Evolutionary conservation across 2,329 filamentous ascomycete genomes (phyloP), one percentile per base, ranked within the genome.

Genomic region (Dothistroma septosporum): DNA sequence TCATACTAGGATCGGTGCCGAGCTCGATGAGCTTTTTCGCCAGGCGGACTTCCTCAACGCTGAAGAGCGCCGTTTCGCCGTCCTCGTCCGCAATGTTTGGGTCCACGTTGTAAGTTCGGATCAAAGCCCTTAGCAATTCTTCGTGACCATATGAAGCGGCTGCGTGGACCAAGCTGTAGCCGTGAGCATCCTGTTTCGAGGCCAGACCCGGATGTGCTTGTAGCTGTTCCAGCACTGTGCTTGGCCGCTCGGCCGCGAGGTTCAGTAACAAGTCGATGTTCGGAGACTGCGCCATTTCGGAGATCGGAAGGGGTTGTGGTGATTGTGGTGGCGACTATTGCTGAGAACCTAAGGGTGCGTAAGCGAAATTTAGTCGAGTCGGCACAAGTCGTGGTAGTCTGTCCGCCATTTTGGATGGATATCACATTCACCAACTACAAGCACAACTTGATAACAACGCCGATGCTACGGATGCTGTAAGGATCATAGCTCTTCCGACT

Each of bases 161-260:
- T 56, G 94, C 94, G 76, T 99, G 94, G 53, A 97, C 80, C 28
- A 97, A 85, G 52, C 92, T 96, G 79, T 99, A 99, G 70, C 94
- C 94, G 72, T 97, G 89, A 61, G 89, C 86, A 76, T 99, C 94
- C 77, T 96, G 91, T 56, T 83, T 79, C 2, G 87, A 84, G 57
- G 94, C 93, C 57, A 96, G 80, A n/a, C 84, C 77, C 35, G 91
- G 90, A 67, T 91, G 84, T 63, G 86, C 80, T 64, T 85, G 84
- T 56, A 99, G 86, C 67, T 92, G 85, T 60, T 86, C 80, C 63
- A 96, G 80, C 58, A 99, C 85, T 49, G 84, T 81, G 47, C 85
- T 78, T 55, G 88, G 89, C 71, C 91, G 88, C 75, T 96, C 93
- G 62, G 93, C 90, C 46, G 92, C 93, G 53, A 82, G 76, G 65